Conservation (phyloP, 805 yeast species). For the Metschnikowia sp. region DNA sequence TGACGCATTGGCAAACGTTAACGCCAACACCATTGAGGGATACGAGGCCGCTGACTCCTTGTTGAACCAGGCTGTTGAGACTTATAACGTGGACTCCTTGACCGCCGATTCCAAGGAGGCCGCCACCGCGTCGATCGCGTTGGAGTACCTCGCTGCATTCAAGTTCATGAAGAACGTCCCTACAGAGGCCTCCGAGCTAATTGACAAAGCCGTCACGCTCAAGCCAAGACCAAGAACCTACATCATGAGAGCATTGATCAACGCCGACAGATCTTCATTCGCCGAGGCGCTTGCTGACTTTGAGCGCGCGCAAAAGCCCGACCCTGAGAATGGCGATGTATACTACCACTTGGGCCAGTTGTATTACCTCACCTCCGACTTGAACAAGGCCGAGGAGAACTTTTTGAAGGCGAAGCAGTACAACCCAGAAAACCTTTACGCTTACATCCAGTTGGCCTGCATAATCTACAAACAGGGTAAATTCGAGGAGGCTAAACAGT, state of each 20-base stretch:
- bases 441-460: slow-evolving; percentile 91
- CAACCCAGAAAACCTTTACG: slow-evolving; percentile 73
- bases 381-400: slow-evolving; percentile 65
- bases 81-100: slow-evolving; percentile 36
- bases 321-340: slow-evolving; percentile 73
- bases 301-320: slow-evolving; percentile 62
- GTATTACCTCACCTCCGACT: slow-evolving; percentile 74
- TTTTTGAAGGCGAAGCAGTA: slow-evolving; percentile 73
- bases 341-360: slow-evolving; percentile 95
- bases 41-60: slow-evolving; percentile 60
- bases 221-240: slow-evolving; percentile 79
- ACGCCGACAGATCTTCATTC: slow-evolving; percentile 72
- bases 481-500: slow-evolving; percentile 54
- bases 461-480: slow-evolving; percentile 77
- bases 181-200: slow-evolving; percentile 56
- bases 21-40: slow-evolving; percentile 50
- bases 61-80: slow-evolving; percentile 56
- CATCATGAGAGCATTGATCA: slow-evolving; percentile 75
- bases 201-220: slow-evolving; percentile 62
- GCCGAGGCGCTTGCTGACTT: slow-evolving; percentile 63
- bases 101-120: slow-evolving; percentile 36
- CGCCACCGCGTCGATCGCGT: slow-evolving; percentile 59
- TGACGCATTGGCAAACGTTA: slow-evolving; percentile 59
- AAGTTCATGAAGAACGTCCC: slow-evolving; percentile 77
- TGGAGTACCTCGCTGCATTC: slow-evolving; percentile 81